These are phyloP conservation scores for Discostella pseudostelligera DNA, from an alignment of 108 stramenopile species.

Conservation along the genomic window DNA sequence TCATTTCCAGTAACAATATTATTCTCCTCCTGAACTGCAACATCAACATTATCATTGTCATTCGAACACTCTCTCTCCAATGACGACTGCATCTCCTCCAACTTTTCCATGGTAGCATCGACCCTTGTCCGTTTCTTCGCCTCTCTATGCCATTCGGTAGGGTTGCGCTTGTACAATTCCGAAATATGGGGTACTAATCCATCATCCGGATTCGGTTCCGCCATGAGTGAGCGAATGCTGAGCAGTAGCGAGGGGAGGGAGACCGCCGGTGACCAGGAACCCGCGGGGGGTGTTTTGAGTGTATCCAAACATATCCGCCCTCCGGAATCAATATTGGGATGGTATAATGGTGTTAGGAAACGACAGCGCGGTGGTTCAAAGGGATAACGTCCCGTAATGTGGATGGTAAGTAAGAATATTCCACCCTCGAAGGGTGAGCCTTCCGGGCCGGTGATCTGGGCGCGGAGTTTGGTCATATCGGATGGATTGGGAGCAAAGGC, in stretches of 20 bases:
- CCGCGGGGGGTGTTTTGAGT: slow-evolving; percentile 56
- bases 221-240: slow-evolving; percentile 67
- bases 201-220: slow-evolving; percentile 73
- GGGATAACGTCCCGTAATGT: slow-evolving; percentile 57
- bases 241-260: slow-evolving; percentile 64
- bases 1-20: background rate
- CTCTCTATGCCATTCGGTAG: slow-evolving; percentile 31
- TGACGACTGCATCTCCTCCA: slow-evolving; percentile 33
- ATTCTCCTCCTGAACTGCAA: background rate
- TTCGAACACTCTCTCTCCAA: slow-evolving; percentile 12
- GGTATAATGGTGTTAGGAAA: slow-evolving; percentile 68
- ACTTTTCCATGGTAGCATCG: slow-evolving; percentile 43
- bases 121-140: slow-evolving; percentile 31
- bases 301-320: slow-evolving; percentile 77
- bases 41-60: background rate
- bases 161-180: slow-evolving; percentile 43
- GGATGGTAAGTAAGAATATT: slow-evolving; percentile 55
- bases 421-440: slow-evolving; percentile 63
- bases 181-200: slow-evolving; percentile 71
- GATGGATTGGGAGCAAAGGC: slow-evolving; percentile 57
- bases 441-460: slow-evolving; percentile 67
- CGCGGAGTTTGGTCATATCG: slow-evolving; percentile 58
- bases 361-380: slow-evolving; percentile 74
- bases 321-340: slow-evolving; percentile 66
- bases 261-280: slow-evolving; percentile 72